A percentile compares a stretch with the other conserved stretches of the same genome.
phyloP scores from a whole-genome alignment of 2,329 filamentous ascomycete species.

The Neurospora sp. region DNA sequence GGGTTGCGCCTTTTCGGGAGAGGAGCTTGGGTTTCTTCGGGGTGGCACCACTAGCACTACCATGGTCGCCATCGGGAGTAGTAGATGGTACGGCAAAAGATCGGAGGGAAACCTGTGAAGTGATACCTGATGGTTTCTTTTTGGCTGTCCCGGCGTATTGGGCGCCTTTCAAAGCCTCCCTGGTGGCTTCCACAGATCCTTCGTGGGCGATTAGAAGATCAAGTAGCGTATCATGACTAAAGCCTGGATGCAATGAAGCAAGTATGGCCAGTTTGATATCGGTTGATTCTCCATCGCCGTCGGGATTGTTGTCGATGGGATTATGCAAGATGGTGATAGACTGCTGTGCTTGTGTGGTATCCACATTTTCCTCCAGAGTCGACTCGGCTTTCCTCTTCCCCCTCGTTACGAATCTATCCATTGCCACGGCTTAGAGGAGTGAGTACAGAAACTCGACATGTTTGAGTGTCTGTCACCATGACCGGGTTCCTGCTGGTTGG shows the following conservation, averaged over 20 bases:
- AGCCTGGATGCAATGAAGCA: slow-evolving; percentile 59
- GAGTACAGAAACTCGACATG: not conserved
- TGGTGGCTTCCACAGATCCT: slow-evolving; percentile 62
- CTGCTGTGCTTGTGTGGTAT: not conserved
- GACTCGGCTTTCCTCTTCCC: slow-evolving; percentile 38
- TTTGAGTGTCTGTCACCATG: not conserved
- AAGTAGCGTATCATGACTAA: slow-evolving; percentile 58
- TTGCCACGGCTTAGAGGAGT: slow-evolving; percentile 19
- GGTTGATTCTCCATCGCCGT: slow-evolving; percentile 62
- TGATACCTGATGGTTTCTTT: slow-evolving; percentile 30
- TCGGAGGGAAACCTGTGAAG: slow-evolving; percentile 54
- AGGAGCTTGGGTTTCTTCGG: slow-evolving; percentile 40
- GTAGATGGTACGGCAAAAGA: slow-evolving; percentile 30
- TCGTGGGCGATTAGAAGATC: slow-evolving; percentile 70
- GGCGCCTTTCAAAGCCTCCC: slow-evolving; percentile 38
- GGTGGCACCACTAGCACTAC: slow-evolving; percentile 3
- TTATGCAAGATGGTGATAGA: slow-evolving; percentile 1
- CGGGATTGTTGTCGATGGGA: slow-evolving; percentile 6
- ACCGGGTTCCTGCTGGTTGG: not conserved
- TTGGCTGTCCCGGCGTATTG: slow-evolving; percentile 18
- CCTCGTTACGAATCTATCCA: slow-evolving; percentile 48
- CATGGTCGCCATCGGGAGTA: not conserved
- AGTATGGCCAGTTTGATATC: slow-evolving; percentile 83
- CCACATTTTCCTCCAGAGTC: not conserved
- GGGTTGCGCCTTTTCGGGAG: slow-evolving; percentile 68